These are phyloP conservation scores for Coelastrella sp. DNA, from an alignment of 139 green algal genomes.

Conservation along the genomic window DNA sequence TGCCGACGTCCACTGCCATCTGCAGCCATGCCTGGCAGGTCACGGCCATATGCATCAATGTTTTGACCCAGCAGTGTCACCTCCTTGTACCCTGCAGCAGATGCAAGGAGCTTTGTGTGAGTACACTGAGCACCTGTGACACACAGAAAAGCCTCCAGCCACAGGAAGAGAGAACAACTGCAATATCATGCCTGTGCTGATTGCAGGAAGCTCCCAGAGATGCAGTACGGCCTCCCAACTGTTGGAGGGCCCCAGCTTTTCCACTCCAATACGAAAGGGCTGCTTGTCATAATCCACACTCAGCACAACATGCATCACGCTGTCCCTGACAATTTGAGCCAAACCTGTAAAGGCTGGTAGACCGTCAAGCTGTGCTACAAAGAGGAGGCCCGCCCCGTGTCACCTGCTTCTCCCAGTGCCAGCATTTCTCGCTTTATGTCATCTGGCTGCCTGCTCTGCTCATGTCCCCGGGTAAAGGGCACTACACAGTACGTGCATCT, in stretches of 20 bases:
- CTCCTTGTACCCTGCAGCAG: conserved; percentile 86
- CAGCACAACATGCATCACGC: too few species aligned
- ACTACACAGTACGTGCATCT: conserved; percentile 99
- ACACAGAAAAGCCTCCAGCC: not conserved
- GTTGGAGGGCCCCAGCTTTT: too few species aligned
- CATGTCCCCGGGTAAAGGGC: conserved; percentile 90
- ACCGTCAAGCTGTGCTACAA: too few species aligned
- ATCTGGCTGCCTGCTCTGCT: conserved; percentile 91
- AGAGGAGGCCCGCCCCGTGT: too few species aligned
- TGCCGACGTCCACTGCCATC: conserved; percentile 85
- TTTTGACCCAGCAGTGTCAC: conserved; percentile 98
- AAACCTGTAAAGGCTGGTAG: too few species aligned
- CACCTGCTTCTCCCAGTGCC: conserved; percentile 85
- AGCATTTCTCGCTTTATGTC: conserved; percentile 91
- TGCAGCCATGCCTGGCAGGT: conserved; percentile 86
- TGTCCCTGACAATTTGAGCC: too few species aligned
- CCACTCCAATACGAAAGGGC: too few species aligned
- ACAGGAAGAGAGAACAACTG: not conserved
- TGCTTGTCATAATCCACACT: too few species aligned
- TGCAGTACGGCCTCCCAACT: too few species aligned
- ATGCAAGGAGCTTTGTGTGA: too few species aligned
- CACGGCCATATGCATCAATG: conserved; percentile 96
- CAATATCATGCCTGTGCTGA: not conserved
- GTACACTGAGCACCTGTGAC: too few species aligned
- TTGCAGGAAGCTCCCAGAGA: not conserved